Base-by-base conservation (phyloP, 2,329 filamentous ascomycete genomes). In the Bipolaris bicolor region DNA sequence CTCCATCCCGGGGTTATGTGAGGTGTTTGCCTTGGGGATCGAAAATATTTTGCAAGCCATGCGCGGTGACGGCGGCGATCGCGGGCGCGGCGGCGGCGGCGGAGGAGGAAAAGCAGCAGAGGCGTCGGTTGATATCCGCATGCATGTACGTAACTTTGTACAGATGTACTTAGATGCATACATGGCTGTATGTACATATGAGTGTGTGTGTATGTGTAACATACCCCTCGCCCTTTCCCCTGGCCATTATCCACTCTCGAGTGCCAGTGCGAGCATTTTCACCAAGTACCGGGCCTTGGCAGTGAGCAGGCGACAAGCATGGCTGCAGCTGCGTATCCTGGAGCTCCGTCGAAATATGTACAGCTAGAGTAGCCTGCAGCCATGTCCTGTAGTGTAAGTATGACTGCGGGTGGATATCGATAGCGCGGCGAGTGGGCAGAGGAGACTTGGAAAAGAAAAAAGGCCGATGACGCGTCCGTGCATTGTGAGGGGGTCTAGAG, bases 391-490 rank as follows among this genome's bases (percentile, higher is more conserved):
- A n/a, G 40, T 46, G 44, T 29, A 46, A 16, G 29, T 46, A 46
- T 46, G 44, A 46, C 44, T 46, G 44, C 44, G 44, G 29, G 44
- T 46, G 44, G 44, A 20, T 46, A 46, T 46, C 44, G 29, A 46
- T 46, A 46, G 44, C 44, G 44, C 40, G 34, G 34, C 31, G 31
- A 34, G 31, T 11, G 31, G 31, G 31, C 13, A 39, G 18, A 41
- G 11, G 13, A 24, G 31, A 16, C 7, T 26, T 26, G 7, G 20
- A 48, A 37, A 37, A n/a, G n/a, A 41, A 41, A 22, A 4, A 5
- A 16, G 22, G 22, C 39, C 33, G 33, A 48, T 48, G 33, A 48
- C 33, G 33, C 46, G 46, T 26, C 46, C n/a, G 46, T 37, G 33
- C 46, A 48, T 33, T 22, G 16, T 15, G 24, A 22, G 15, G 29